Evolutionary conservation across 805 yeast species (phyloP).

Genomic region (Brettanomyces custersianus): DNA sequence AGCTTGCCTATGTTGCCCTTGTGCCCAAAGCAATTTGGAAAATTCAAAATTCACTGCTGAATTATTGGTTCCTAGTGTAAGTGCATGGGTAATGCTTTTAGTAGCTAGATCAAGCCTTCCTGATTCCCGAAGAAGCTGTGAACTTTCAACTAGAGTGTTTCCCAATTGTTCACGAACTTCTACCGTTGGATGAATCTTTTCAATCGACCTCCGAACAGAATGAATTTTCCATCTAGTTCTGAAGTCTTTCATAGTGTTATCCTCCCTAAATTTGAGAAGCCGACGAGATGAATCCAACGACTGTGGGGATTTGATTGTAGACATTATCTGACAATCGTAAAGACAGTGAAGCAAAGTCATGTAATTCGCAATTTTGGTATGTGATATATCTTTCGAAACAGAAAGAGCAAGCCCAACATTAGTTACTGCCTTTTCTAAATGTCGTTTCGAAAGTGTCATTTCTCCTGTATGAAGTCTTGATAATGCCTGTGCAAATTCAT

Average conservation of each 20-base stretch:
- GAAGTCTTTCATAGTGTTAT: constrained; percentile 27
- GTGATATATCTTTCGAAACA: constrained; percentile 38
- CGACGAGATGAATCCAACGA: constrained; percentile 10
- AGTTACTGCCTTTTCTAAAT: constrained; percentile 42
- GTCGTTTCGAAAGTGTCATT: constrained; percentile 24
- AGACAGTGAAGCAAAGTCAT: constrained; percentile 52
- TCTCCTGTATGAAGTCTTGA: constrained; percentile 32
- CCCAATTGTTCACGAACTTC: constrained; percentile 28
- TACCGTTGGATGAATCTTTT: constrained; percentile 17
- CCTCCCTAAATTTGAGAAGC: constrained; percentile 14
- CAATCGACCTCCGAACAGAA: constrained; percentile 32
- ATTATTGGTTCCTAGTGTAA: constrained; percentile 29
- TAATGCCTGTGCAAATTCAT: constrained; percentile 59
- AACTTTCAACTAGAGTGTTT: constrained; percentile 47
- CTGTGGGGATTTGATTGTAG: constrained; percentile 11
- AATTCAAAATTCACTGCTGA: constrained; percentile 55
- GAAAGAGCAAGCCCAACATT: constrained; percentile 55
- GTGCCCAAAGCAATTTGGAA: constrained; percentile 79
- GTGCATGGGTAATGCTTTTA: constrained; percentile 54
- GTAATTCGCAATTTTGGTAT: constrained; percentile 38
- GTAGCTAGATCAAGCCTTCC: constrained; percentile 68
- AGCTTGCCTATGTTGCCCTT: constrained; percentile 83
- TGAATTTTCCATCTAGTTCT: constrained; percentile 38
- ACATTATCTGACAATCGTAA: constrained; percentile 42
- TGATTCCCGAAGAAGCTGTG: constrained; percentile 58